These are phyloP conservation scores for Trametes maxima DNA, from an alignment of 768 basidiomycete genomes.

Conservation along the genomic window DNA sequence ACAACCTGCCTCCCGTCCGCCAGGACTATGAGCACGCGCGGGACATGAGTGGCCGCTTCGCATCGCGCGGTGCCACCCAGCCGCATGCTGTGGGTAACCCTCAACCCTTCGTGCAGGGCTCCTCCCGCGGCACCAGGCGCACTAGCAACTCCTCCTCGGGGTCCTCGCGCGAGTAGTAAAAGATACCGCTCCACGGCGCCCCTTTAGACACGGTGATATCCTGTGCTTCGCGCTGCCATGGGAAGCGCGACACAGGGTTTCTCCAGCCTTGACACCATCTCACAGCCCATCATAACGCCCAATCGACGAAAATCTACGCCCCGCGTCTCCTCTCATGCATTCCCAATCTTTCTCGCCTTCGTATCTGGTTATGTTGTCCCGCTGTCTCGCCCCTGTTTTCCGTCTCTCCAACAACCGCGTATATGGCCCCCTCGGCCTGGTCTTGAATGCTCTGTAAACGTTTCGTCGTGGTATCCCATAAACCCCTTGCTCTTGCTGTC, in stretches of 20 bases:
- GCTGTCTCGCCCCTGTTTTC: neutral
- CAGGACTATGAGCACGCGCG: neutral
- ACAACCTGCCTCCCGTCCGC: neutral
- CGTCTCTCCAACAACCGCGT: no score
- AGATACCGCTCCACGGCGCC: neutral
- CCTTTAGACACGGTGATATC: neutral
- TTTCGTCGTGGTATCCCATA: no score
- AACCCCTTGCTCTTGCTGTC: no score
- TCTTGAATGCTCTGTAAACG: no score
- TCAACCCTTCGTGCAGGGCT: conserved; percentile 10
- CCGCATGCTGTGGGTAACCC: neutral
- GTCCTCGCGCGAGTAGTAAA: conserved; percentile 18
- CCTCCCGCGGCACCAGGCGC: conserved; percentile 7
- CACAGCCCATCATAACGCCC: neutral
- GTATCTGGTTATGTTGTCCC: neutral
- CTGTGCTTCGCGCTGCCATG: neutral
- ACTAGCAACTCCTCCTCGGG: conserved; percentile 3
- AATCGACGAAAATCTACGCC: neutral
- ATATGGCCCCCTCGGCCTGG: no score
- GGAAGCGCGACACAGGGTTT: neutral
- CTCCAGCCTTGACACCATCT: neutral
- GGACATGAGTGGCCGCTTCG: conserved; percentile 14
- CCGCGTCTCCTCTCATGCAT: neutral
- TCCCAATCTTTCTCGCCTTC: neutral
- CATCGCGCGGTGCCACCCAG: neutral